Base-by-base conservation (phyloP, 371 early-diverging fungal genomes). In the Capillidium rhysosporum region DNA sequence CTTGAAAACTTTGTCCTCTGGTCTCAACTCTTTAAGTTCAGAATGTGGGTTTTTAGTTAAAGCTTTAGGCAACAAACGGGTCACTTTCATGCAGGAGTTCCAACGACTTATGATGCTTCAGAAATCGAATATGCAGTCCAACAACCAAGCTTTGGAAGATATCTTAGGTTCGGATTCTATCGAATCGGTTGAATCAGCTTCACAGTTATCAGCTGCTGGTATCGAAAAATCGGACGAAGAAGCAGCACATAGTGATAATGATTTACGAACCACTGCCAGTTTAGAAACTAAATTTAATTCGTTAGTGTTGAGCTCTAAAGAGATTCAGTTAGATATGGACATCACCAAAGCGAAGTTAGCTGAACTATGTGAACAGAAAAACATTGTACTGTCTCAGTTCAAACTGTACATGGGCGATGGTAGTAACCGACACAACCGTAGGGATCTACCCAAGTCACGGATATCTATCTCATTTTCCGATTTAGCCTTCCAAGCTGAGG, bases 321-420 rank as follows among this genome's bases (percentile, higher is more conserved):
- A 29, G 26, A 47, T 29, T 16, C 48, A 47, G 29, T 14, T 16
- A 14, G 48, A 47, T 16, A 47, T 47, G 18, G 23, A 47, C 23
- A 23, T 10, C 48, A 47, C 29, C 48, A 47, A 29, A 26, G 26
- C 24, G 3, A 47, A 47, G 16, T 29, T 47, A 8, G 23, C 48
- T 16, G 48, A 47, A 29, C 48, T 47, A 26, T 29, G 48, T 26
- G 48, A 47, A 5, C 48, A 47, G 48, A 47, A 47, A 26, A 23
- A 29, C 48, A 47, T 47, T 16, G 26, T 47, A 1, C 25, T 47
- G 23, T 5, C 24, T 3, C 26, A 47, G 48, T 47, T 47, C 30
- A 34, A 34, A 12, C 34, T 34, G 34, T 34, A 34, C 34, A 34
- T 34, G 34, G 34, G 34, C 4, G 34, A 34, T 34, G 34, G 34